Conservation (phyloP, 2,329 filamentous ascomycete genomes). For the Raffaelea albimanens region DNA sequence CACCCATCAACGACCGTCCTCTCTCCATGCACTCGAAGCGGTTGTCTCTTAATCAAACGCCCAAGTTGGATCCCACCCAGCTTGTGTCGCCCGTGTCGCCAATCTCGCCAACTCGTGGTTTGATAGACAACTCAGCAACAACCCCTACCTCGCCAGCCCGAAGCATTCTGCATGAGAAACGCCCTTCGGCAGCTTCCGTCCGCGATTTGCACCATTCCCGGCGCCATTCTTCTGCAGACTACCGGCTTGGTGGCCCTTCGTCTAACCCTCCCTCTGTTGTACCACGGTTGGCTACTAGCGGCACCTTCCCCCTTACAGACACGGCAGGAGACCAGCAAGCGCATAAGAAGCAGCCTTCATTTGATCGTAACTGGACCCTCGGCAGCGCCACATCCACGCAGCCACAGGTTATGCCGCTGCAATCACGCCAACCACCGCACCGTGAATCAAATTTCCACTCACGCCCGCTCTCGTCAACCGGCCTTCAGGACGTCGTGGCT, state of each 20-base stretch:
- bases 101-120: conserved; percentile 5
- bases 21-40: conserved; percentile 38
- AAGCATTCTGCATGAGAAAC: conserved; percentile 34
- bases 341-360: conserved; percentile 57
- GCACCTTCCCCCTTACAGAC: conserved; percentile 27
- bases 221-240: conserved; percentile 81
- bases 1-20: conserved; percentile 32
- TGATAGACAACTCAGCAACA: conserved; percentile 23
- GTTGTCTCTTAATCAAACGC: conserved; percentile 40
- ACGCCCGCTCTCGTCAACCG: conserved; percentile 43
- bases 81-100: conserved; percentile 29
- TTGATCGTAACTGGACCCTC: conserved; percentile 62
- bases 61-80: conserved; percentile 33
- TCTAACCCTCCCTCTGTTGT: conserved; percentile 20
- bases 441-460: conserved; percentile 12
- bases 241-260: conserved; percentile 34
- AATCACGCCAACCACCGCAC: not conserved
- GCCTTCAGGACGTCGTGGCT: conserved; percentile 33
- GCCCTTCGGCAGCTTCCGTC: conserved; percentile 73
- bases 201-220: conserved; percentile 75
- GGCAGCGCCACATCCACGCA: conserved; percentile 34
- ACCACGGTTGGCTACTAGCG: conserved; percentile 33
- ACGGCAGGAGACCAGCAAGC: conserved; percentile 1
- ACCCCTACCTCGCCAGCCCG: conserved; percentile 27
- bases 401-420: not conserved